phyloP scores from a whole-genome alignment of 768 basidiomycete genomes.

The Lyophyllum atratum region DNA sequence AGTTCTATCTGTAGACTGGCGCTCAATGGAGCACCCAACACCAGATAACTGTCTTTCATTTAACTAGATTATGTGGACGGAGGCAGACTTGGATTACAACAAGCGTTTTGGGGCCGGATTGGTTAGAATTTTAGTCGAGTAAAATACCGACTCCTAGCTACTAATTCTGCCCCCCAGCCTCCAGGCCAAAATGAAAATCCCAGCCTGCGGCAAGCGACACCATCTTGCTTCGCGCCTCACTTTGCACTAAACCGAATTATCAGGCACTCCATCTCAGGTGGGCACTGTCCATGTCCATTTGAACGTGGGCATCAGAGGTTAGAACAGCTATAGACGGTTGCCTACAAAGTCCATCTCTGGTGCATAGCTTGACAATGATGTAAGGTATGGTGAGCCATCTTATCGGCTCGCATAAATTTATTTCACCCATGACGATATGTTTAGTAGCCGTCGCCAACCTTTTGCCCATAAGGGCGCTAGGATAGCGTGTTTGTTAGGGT shows the following conservation, averaged over 20 bases:
- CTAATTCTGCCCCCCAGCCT: too few relatives aligned
- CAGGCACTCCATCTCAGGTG: not conserved
- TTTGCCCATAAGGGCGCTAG: not conserved
- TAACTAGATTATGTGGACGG: not conserved
- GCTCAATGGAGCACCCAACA: not conserved
- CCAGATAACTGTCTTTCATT: not conserved
- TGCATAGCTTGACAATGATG: not conserved
- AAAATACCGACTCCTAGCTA: too few relatives aligned
- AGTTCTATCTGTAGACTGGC: not conserved
- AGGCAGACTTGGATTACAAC: not conserved
- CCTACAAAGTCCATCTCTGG: not conserved
- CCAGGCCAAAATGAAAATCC: too few relatives aligned
- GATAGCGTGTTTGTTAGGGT: not conserved
- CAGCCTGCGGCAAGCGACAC: too few relatives aligned
- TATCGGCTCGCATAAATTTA: not conserved
- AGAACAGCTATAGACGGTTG: not conserved
- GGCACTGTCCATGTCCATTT: not conserved
- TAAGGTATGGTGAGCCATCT: not conserved
- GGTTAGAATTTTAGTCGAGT: too few relatives aligned
- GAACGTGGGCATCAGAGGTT: not conserved
- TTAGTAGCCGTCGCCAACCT: not conserved
- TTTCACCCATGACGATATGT: not conserved
- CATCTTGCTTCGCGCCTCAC: too few relatives aligned
- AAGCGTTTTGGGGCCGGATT: too few relatives aligned
- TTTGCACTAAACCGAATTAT: too few relatives aligned